phyloP scores from a whole-genome alignment of 2,329 filamentous ascomycete genomes.

The Xylaria polymorpha region DNA sequence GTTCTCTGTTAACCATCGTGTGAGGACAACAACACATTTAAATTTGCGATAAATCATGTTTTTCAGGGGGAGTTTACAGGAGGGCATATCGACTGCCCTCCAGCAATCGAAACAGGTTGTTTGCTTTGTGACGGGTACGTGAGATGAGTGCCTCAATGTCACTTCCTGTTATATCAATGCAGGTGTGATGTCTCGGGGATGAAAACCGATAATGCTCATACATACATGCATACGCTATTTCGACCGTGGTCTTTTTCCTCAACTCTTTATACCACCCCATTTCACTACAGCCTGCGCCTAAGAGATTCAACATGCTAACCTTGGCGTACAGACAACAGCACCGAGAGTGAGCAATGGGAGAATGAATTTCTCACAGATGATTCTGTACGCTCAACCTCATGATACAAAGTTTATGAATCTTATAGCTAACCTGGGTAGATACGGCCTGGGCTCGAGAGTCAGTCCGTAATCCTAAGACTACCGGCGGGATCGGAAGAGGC shows the following conservation, averaged over 20 bases:
- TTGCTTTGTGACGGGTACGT: slow-evolving; percentile 83
- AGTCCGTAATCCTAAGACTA: slow-evolving; percentile 77
- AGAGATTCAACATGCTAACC: slow-evolving; percentile 13
- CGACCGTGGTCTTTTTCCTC: not conserved
- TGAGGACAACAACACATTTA: slow-evolving; percentile 2
- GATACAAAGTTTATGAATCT: slow-evolving; percentile 6
- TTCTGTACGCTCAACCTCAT: slow-evolving; percentile 56
- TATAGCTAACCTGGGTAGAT: slow-evolving; percentile 57
- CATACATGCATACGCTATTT: not conserved
- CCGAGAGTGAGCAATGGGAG: slow-evolving; percentile 80
- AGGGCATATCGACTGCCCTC: slow-evolving; percentile 81
- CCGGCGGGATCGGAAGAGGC: slow-evolving; percentile 81
- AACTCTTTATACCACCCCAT: not conserved
- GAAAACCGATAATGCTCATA: not conserved
- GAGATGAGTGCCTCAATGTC: slow-evolving; percentile 31
- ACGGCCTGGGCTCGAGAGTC: slow-evolving; percentile 65
- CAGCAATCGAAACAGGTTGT: slow-evolving; percentile 80
- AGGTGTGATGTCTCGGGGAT: not conserved
- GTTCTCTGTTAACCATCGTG: not conserved
- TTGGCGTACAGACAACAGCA: slow-evolving; percentile 69
- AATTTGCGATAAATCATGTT: slow-evolving; percentile 70
- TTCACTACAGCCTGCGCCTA: too few species aligned
- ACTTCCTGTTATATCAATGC: not conserved
- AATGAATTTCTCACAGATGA: slow-evolving; percentile 71
- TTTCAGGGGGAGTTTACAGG: slow-evolving; percentile 81